Base-by-base conservation (phyloP, 768 basidiomycete genomes). In the Tephrocybe sp. region DNA sequence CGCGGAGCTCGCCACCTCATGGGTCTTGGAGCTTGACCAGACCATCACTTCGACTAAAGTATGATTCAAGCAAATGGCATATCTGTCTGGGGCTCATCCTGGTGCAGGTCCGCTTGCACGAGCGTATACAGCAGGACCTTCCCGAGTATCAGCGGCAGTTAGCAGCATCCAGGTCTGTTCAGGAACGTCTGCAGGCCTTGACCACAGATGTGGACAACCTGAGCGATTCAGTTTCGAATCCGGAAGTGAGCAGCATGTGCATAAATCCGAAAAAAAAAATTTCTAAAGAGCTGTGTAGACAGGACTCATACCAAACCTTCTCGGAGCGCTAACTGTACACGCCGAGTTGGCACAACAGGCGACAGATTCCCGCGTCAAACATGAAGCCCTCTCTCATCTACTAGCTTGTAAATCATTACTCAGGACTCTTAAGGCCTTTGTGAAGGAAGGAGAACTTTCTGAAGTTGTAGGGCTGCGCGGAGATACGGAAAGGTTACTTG, bases 41-140 rank as follows among this genome's bases (percentile, higher is more conserved):
- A 82, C 84, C 11, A 88, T 94, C 52, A 68, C 69, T 19, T 69
- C 72, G 28, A 90, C 87, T 9, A 89, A 90, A 75, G 92, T 91
- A 60, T 67, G 52, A 44, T 39, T 44, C 15, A 21, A 35, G 26
- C 37, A 24, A 13, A 44, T 22, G 41, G 49, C 25, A 13, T 31
- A 27, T 44, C 25, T 44, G 11, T 12, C 18, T 4, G 9, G 22
- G 43, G 22, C 49, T 51, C 43, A 51, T 26, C 26, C 1, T 51
- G 37, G 54, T 58, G 31, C 66, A 92, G 83, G 70, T 74, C 59
- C 78, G 74, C 59, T 83, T 96, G 56, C 83, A 87, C 57, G 83
- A 87, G 56, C 81, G 87, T 40, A 85, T 92, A 55, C 77, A 85
- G 50, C 66, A 70, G 13, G 78, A 91, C 64, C 68, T 82, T 13